A percentile compares a stretch with the other conserved stretches of the same genome.
phyloP scores from a whole-genome alignment of 768 basidiomycete genomes.

The Tulasnella sp. region DNA sequence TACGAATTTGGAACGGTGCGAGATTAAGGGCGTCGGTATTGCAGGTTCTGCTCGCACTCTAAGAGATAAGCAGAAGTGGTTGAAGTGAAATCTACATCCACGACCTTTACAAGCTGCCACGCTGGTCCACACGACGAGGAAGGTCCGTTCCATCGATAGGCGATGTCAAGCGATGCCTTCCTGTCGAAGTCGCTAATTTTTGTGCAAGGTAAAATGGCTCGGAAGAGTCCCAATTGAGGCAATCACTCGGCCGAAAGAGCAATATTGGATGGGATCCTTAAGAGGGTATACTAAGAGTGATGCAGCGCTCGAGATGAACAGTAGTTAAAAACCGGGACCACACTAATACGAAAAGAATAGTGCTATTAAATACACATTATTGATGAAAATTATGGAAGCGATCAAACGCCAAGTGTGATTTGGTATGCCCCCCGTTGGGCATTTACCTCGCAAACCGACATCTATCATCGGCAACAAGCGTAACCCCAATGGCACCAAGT shows the following conservation, averaged over 20 bases:
- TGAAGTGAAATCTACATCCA: too few relatives aligned
- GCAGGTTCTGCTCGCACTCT: too few relatives aligned
- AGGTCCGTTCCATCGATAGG: neutral
- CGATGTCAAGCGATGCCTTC: too few relatives aligned
- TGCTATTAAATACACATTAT: too few relatives aligned
- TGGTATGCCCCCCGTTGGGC: neutral
- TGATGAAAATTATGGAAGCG: too few relatives aligned
- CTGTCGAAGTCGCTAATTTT: neutral
- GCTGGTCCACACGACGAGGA: neutral
- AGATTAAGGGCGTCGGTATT: slow-evolving; percentile 47
- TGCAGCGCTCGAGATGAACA: too few relatives aligned
- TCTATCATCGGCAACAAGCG: neutral
- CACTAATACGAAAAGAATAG: too few relatives aligned
- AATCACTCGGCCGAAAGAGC: neutral
- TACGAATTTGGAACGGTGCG: slow-evolving; percentile 43
- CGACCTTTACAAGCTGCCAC: too few relatives aligned
- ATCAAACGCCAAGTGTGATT: neutral
- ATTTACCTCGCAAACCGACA: neutral
- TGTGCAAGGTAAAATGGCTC: neutral
- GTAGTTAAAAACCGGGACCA: too few relatives aligned
- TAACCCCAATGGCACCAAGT: neutral
- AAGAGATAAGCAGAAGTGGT: too few relatives aligned
- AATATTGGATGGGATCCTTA: too few relatives aligned
- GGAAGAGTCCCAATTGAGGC: neutral
- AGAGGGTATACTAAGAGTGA: too few relatives aligned